A percentile compares a stretch with the other conserved stretches of the same genome.
Conservation (phyloP, 2,329 filamentous ascomycete genomes). For the Rhynchosporium graminicola region DNA sequence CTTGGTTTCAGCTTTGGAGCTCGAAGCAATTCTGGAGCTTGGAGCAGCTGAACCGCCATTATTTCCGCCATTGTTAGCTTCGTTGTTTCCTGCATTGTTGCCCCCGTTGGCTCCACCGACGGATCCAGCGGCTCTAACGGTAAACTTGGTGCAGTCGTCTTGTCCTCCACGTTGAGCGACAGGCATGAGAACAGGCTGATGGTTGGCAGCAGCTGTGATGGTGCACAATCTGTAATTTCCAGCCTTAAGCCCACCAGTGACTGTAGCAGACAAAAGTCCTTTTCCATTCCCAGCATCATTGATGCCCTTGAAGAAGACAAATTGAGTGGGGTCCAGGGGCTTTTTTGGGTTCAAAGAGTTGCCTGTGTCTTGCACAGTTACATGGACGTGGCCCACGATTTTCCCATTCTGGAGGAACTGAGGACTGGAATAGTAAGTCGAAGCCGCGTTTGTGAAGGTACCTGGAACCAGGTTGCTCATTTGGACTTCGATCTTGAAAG, state of each 20-base stretch:
- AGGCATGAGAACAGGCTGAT: constrained; percentile 47
- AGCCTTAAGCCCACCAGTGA: constrained; percentile 45
- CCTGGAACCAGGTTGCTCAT: constrained; percentile 42
- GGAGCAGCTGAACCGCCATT: constrained; percentile 9
- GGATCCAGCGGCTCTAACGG: constrained; percentile 38
- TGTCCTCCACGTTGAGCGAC: constrained; percentile 48
- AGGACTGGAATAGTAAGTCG: constrained; percentile 44
- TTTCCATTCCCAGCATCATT: constrained; percentile 44
- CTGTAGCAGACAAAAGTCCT: constrained; percentile 43
- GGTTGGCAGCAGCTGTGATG: constrained; percentile 46
- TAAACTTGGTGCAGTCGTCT: constrained; percentile 49
- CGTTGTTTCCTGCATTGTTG: constrained; percentile 25
- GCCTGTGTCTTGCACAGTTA: constrained; percentile 44
- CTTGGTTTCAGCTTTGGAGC: constrained; percentile 3
- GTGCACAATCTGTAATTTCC: constrained; percentile 50
- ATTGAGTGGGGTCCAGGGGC: constrained; percentile 40
- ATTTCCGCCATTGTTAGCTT: constrained; percentile 22
- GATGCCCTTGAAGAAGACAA: constrained; percentile 47
- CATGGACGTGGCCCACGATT: constrained; percentile 44
- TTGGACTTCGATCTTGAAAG: constrained; percentile 41
- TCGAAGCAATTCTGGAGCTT: not conserved
- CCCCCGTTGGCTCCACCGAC: constrained; percentile 27
- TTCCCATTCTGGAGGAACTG: constrained; percentile 41
- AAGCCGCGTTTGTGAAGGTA: constrained; percentile 44
- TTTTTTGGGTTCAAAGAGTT: constrained; percentile 37